Conservation (phyloP, 192 early-diverging fungal genomes). For the Fimicolochytrium jonesii region DNA sequence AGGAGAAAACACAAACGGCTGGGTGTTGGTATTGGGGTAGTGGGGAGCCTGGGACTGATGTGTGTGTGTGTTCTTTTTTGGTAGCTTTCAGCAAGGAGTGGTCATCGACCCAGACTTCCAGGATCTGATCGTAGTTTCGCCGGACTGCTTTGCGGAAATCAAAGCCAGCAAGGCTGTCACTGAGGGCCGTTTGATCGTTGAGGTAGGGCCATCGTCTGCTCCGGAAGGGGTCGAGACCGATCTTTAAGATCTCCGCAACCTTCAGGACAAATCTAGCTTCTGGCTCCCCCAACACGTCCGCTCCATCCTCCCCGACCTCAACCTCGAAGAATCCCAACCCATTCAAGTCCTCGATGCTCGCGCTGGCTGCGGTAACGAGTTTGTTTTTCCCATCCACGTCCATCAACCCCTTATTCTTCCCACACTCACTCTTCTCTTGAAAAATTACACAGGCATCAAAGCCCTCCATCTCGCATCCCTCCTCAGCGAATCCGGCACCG, state of each 20-base stretch:
- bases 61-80: background rate
- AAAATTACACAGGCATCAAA: constrained; percentile 76
- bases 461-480: constrained; percentile 78
- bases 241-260: no score
- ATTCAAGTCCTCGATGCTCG: constrained; percentile 41
- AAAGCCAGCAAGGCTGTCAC: constrained; percentile 32
- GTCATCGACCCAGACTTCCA: constrained; percentile 47
- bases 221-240: no score
- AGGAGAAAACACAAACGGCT: no score
- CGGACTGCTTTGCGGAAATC: constrained; percentile 32
- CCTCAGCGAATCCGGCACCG: constrained; percentile 72
- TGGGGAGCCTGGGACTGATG: no score
- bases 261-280: constrained; percentile 47
- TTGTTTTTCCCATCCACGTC: no score
- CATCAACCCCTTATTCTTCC: no score
- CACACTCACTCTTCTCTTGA: no score
- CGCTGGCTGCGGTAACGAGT: constrained; percentile 48
- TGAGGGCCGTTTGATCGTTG: constrained; percentile 45
- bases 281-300: constrained; percentile 38
- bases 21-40: no score
- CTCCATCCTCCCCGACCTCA: background rate
- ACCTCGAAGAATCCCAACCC: background rate
- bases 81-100: constrained; percentile 8
- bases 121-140: constrained; percentile 44
- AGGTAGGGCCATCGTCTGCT: constrained; percentile 14